Base-by-base conservation (phyloP, 75 land plant genomes). In the Chamaecyparis obtusa region DNA sequence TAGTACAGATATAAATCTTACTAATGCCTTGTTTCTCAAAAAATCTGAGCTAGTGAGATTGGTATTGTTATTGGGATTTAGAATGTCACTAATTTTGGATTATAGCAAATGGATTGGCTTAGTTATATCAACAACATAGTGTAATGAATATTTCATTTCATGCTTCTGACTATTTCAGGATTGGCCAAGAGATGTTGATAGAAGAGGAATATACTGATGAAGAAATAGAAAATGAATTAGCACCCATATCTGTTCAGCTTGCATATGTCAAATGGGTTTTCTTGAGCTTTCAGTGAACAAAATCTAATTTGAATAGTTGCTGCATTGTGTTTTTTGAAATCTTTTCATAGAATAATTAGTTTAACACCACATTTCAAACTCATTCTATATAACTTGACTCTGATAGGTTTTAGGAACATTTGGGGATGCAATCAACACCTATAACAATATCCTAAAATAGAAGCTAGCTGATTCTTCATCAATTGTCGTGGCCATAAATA, bases 231-330 rank as follows among this genome's bases (percentile, higher is more conserved):
- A 90, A 86, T 88, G 99, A 98, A 90, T 87, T 98, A 54, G 97
- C 99, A 69, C 97, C 97, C 11, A 93, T 98, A 55, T 92, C 95
- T 87, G 99, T 96, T 41, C 99, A 97, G 89, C 93, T 98, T 79
- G 99, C 99, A 33, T 98, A 94, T 92, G 96, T 95, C 57, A 92
- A 91, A 80, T 99, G 97, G 97, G 99, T 97, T 83, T 24, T 30
- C 27, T 13, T 81, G 21, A 21, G 39, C 83, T 87, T 83, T 30
- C 69, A 6, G 49, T 37, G 5, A 46, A 81, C n/a, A 37, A 44
- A 80, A 81, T 80, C 32, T 24, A 41, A 46, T 81, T 46, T 11
- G 48, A 46, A 81, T 46, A n/a, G 14, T 46, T 74, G 36, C 76
- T 74, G 15, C 76, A 74, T 81, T 46, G 32, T 3, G 39, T 8